Conservation (phyloP, 345 rosid species). For the Eutrema heterophyllum region DNA sequence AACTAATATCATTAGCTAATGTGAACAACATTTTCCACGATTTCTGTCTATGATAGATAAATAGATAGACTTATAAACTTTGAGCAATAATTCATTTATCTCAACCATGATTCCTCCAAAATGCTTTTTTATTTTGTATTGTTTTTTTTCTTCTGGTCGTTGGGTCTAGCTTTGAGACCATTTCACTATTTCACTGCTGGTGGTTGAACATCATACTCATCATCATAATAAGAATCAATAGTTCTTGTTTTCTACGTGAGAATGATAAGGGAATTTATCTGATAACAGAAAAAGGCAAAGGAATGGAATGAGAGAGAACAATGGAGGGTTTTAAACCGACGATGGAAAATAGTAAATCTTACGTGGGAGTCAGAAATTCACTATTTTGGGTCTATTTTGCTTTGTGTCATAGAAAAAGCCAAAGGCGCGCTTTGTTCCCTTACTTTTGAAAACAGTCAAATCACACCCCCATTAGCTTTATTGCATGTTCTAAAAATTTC, state of each 20-base stretch:
- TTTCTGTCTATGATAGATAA: neutral
- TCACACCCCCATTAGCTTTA: neutral
- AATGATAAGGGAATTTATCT: no score
- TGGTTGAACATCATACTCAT: neutral
- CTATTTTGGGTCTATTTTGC: neutral
- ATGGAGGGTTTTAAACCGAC: no score
- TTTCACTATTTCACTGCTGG: neutral
- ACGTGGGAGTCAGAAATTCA: no score
- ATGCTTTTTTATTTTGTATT: no score
- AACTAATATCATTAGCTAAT: neutral
- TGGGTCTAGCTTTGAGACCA: neutral
- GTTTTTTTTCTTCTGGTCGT: neutral
- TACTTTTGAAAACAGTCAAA: neutral
- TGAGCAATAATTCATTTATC: neutral
- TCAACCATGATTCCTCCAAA: neutral
- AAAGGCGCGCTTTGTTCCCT: neutral
- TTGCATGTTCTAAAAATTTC: no score
- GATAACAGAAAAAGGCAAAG: no score
- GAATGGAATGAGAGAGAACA: no score
- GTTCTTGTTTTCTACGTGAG: neutral
- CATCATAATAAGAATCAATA: neutral
- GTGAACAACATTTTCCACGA: neutral
- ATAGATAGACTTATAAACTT: neutral
- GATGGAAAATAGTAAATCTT: no score
- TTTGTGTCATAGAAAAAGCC: neutral